A percentile compares a stretch with the other conserved stretches of the same genome.
These are phyloP conservation scores for Metschnikowia peoriensis DNA, from an alignment of 805 yeast genomes.

Conservation along the genomic window DNA sequence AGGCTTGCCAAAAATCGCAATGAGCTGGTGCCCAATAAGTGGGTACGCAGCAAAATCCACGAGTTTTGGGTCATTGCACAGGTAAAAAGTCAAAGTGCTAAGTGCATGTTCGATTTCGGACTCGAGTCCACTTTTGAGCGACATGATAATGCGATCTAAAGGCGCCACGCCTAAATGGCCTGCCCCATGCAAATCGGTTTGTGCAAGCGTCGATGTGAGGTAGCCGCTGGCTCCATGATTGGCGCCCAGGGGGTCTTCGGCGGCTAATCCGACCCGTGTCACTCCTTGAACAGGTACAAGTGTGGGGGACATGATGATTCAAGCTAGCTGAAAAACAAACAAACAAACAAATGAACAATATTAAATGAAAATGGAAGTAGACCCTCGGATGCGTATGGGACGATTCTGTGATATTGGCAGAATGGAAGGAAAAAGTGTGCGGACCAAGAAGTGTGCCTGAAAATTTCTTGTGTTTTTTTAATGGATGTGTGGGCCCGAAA, in stretches of 20 bases:
- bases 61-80: conserved; percentile 50
- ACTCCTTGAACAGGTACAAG: conserved; percentile 18
- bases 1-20: conserved; percentile 37
- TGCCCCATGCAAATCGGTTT: conserved; percentile 19
- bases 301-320: conserved; percentile 13
- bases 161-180: conserved; percentile 59
- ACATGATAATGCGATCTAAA: conserved; percentile 64
- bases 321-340: no score
- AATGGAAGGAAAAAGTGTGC: no score
- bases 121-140: conserved; percentile 61
- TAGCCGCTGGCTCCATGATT: conserved; percentile 14
- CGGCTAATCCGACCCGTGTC: conserved; percentile 13
- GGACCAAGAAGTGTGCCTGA: no score
- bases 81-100: conserved; percentile 48
- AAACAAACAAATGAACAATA: not conserved
- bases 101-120: conserved; percentile 75
- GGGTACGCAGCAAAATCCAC: conserved; percentile 46
- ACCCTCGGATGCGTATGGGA: not conserved
- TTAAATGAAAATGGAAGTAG: not conserved
- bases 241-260: conserved; percentile 9
- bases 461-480: no score
- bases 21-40: conserved; percentile 41
- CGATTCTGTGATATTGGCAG: not conserved
- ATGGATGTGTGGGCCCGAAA: no score
- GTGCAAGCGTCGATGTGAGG: conserved; percentile 12